Evolutionary conservation across 169 alveolate species (phyloP), one percentile per base, ranked within the genome.

Genomic region (Plasmodium cynomolgi): DNA sequence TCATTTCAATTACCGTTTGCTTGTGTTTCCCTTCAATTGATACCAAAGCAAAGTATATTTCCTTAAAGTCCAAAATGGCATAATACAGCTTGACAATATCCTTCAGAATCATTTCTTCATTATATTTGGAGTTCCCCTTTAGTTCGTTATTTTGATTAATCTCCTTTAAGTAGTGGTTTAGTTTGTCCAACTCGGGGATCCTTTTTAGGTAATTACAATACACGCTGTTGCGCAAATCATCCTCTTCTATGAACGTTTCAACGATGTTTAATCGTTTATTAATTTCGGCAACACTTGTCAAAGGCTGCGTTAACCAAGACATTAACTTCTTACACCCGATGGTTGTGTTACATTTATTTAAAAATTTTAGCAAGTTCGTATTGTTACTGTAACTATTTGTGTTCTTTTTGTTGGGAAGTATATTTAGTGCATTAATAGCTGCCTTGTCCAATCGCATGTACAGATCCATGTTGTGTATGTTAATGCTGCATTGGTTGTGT

Each of bases 291-390:
- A 68, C 95, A 95, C 98, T 98, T 84, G 97, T 97, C 34, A 99
- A 96, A 15, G 99, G 99, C 90, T 98, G 99, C 50, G 98, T 97
- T n/a, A 99, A 86, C 99, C 99, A 99, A 92, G 97, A 96, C 92
- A 97, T 97, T 74, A 99, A 97, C 82, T 98, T 93, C 75, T 99
- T 96, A 1, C 96, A 94, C 9, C 99, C 99, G 44, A 98, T 96
- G 75, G 97, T 74, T 23, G 99, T 98, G 80, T 99, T 97, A 81
- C 99, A 98, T 88, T 97, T 96, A 96, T 98, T 98, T 91, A 98
- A 95, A 62, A 98, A 80, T 56, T 98, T 98, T 88, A 96, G 97
- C 71, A 98, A 80, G 20, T 95, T 93, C n/a, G 95, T 86, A 72
- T 62, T 56, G 62, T 44, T 77, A 75, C 84, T 39, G 62, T 93